Base-by-base conservation (phyloP, 164 flowering plant species). In the Berberis vulgaris region DNA sequence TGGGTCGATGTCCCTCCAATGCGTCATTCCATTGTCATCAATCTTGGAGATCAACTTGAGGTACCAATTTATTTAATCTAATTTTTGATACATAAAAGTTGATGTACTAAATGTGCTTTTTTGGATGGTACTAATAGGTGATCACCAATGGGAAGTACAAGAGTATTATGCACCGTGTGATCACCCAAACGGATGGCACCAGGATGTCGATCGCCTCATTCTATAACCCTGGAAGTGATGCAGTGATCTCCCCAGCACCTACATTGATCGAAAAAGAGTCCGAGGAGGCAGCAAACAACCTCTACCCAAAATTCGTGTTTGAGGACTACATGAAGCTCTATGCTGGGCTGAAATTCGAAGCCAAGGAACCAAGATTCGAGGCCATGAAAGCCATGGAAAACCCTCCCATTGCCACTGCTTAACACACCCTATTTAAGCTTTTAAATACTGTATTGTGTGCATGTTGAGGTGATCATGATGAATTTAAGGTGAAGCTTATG, bases 271-370 rank as follows among this genome's bases (percentile, higher is more conserved):
- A 79, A 66, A 79, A 75, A 60, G 85, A 82, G 41, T 69, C 76
- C 13, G 83, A 80, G 71, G 77, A 81, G 68, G 71, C 69, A 26
- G 26, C 26, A 7, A 75, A 57, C 2, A 67, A 69, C 46, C 69
- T 75, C 40, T 92, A 92, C 74, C 96, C 98, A 0, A 86, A 86
- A 59, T 92, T 89, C 43, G 91, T 87, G 59, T 92, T 87, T 42
- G 88, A 87, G 47, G 98, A 89, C 73, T 92, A 92, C 82, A 92
- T 92, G 98, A 87, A 89, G 73, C 87, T 87, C 11, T 92, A 92
- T 62, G 78, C 82, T 6, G 84, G 70, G 1, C 65, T 83, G 41
- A 92, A 92, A 75, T 89, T 92, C 72, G 86, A 87, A 73, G 87
- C 95, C 49, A 92, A 92, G 79, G 93, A 92, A 72, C 95, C 96